Base-by-base conservation (phyloP, 306 rosid genomes). In the Coriaria nepalensis region DNA sequence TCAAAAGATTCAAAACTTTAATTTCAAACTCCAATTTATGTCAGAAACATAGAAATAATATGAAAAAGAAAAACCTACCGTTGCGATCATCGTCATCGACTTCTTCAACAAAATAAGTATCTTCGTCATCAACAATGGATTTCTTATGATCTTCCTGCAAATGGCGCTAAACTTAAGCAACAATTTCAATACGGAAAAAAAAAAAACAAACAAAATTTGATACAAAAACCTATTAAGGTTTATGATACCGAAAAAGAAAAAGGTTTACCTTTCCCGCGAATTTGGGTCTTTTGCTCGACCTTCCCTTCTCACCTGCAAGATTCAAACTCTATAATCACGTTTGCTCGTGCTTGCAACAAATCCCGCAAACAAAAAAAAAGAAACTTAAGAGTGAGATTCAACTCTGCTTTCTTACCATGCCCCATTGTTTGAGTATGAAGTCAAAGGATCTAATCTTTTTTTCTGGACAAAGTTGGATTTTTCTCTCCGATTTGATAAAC, bases 291-390 rank as follows among this genome's bases (percentile, higher is more conserved):
- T 84, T 84, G 65, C 42, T 62, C 11, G 80, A 86, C 45, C 81
- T 64, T 47, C 73, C 73, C 50, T 72, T 77, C 13, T 80, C 94
- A 50, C 86, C 94, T 83, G 77, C 40, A 37, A 64, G 40, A 48
- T 43, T 41, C n/a, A 48, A 41, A 48, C 7, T 5, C 41, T 11
- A 5, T 13, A 39, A 40, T 51, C 43, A 11, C 13, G 2, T 4
- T 14, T 45, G 9, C 7, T 36, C 1, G 14, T 11, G 11, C 33
- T 12, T 10, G 33, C 11, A 3, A 5, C 13, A n/a, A 55, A 55
- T 34, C 40, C 50, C 10, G 33, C 9, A 6, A 8, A 33, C 6
- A 14, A 9, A 33, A 12, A 37, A 7, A 9, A 33, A 12, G 32
- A 7, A 32, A 4, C 13, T 4, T 6, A 56, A 15, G 5, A 34